These are phyloP conservation scores for Mucor ambiguus DNA, from an alignment of 371 early-diverging fungal species.

Conservation along the genomic window DNA sequence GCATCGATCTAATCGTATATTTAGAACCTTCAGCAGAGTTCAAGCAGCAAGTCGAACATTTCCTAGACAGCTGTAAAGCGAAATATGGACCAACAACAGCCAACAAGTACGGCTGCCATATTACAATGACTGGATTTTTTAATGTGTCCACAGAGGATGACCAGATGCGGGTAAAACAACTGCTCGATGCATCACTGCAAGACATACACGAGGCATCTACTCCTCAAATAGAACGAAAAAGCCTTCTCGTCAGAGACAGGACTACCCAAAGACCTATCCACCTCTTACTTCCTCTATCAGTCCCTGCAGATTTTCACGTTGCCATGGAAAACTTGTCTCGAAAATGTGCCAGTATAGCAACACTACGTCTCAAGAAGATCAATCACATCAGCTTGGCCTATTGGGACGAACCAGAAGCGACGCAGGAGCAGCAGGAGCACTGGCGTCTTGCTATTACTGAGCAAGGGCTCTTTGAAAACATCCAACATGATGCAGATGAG, in stretches of 20 bases:
- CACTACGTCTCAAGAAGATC: conserved; percentile 30
- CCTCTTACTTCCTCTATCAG: conserved; percentile 31
- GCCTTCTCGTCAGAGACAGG: conserved; percentile 9
- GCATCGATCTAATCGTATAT: conserved; percentile 38
- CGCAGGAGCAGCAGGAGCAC: conserved; percentile 6
- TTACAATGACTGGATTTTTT: conserved; percentile 43
- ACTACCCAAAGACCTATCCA: conserved; percentile 20
- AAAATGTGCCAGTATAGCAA: neutral
- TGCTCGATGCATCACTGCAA: conserved; percentile 1
- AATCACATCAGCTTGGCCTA: conserved; percentile 48
- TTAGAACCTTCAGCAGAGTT: conserved; percentile 32
- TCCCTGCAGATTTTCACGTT: conserved; percentile 13
- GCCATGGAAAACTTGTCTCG: conserved; percentile 15
- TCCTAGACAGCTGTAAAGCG: conserved; percentile 13
- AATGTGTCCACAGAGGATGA: conserved; percentile 8
- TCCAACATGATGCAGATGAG: conserved; percentile 16
- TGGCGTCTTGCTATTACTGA: conserved; percentile 1
- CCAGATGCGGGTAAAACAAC: neutral
- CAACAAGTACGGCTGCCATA: conserved; percentile 35
- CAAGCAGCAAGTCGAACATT: conserved; percentile 18
- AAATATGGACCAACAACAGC: conserved; percentile 30
- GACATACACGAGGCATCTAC: neutral
- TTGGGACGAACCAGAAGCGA: conserved; percentile 43
- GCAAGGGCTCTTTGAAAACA: conserved; percentile 17
- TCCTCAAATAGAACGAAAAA: neutral